A percentile compares a stretch with the other conserved stretches of the same genome.
phyloP scores from a whole-genome alignment of 129 eudicot species.

The Pittosporum tobira region DNA sequence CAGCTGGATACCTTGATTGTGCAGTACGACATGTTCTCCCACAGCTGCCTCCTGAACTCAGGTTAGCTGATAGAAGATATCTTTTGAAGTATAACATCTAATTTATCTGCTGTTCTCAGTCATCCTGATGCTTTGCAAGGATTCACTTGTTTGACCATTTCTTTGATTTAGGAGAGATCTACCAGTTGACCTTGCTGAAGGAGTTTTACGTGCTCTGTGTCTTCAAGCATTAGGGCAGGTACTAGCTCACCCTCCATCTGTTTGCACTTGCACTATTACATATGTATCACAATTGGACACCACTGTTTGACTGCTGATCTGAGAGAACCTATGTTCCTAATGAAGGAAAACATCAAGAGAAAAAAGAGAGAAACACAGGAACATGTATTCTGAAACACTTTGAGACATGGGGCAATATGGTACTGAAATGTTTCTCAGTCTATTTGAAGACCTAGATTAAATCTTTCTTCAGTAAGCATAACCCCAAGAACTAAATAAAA shows the following conservation, averaged over 20 bases:
- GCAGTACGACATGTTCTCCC: conserved; percentile 86
- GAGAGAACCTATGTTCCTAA: too few relatives aligned
- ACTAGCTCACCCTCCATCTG: conserved; percentile 4
- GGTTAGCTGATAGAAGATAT: conserved; percentile 32
- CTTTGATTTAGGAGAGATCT: conserved; percentile 52
- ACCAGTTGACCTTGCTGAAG: conserved; percentile 95
- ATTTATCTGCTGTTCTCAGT: not conserved
- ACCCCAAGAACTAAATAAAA: not conserved
- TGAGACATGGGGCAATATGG: not conserved
- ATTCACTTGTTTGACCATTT: conserved; percentile 12
- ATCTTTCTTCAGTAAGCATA: not conserved
- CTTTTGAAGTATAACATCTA: not conserved
- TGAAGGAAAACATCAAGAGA: too few relatives aligned
- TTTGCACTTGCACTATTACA: not conserved
- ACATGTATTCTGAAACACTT: not conserved
- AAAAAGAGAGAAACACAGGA: too few relatives aligned
- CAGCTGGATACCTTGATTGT: conserved; percentile 97
- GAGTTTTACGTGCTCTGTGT: conserved; percentile 83
- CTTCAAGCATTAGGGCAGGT: conserved; percentile 98
- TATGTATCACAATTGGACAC: not conserved
- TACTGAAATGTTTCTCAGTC: not conserved
- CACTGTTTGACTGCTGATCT: not conserved
- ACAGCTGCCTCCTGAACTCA: conserved; percentile 62
- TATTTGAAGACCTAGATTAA: not conserved
- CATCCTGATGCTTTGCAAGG: conserved; percentile 6